Evolutionary conservation across 768 basidiomycete genomes (phyloP).

Genomic region (Pleurotus platypus): DNA sequence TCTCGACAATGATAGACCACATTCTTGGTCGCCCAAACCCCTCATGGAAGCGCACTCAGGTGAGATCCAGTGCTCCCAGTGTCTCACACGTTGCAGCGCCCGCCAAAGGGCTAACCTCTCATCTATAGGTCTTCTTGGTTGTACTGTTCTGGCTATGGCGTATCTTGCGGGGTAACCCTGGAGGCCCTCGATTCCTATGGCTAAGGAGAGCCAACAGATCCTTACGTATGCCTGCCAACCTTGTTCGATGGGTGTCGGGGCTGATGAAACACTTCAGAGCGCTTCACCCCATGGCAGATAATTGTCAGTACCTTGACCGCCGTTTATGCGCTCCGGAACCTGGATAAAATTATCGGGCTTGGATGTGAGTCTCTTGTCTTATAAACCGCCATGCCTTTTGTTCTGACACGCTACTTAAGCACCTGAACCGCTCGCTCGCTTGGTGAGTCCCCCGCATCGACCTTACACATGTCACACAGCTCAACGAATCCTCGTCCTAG

Average conservation of each 20-base stretch:
- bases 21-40: constrained; percentile 83
- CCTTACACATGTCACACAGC: not conserved
- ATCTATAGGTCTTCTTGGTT: constrained; percentile 77
- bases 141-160: constrained; percentile 90
- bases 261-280: constrained; percentile 37
- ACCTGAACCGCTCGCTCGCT: constrained; percentile 86
- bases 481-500: constrained; percentile 31
- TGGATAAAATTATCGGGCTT: constrained; percentile 83
- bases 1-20: constrained; percentile 84
- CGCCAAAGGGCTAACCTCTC: not conserved
- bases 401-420: constrained; percentile 40
- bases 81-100: not conserved
- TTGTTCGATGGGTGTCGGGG: not conserved
- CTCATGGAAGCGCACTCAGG: constrained; percentile 88
- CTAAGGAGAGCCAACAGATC: constrained; percentile 53
- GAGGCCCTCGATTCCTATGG: constrained; percentile 67
- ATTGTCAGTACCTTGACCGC: constrained; percentile 81
- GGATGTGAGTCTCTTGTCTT: constrained; percentile 49
- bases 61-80: constrained; percentile 20
- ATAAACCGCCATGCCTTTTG: not conserved
- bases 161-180: constrained; percentile 59
- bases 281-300: constrained; percentile 96
- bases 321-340: constrained; percentile 78
- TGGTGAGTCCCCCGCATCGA: constrained; percentile 47
- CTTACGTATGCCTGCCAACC: constrained; percentile 44